Conservation (phyloP, 345 rosid species). For the Mercurialis annua region DNA sequence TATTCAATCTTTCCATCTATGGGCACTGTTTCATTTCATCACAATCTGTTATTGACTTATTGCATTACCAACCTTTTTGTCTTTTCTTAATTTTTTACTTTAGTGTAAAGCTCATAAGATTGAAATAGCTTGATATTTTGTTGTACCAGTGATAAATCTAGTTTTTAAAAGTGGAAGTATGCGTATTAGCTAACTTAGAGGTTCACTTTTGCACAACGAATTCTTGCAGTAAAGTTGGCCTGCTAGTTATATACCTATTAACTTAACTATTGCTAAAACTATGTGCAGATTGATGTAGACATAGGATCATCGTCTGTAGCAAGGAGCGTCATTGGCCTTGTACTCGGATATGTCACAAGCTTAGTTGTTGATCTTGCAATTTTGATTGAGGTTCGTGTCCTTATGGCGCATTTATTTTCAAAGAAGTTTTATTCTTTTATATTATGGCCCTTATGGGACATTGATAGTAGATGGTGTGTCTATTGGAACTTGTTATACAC, state of each 20-base stretch:
- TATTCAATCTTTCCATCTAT: too few species aligned
- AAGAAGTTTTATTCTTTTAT: not conserved
- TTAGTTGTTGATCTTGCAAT: slow-evolving; percentile 93
- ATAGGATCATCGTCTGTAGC: slow-evolving; percentile 99
- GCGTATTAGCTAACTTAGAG: too few species aligned
- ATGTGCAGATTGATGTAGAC: slow-evolving; percentile 87
- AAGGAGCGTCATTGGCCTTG: slow-evolving; percentile 78
- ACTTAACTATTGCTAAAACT: not conserved
- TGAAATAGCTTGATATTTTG: too few species aligned
- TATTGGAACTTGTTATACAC: not conserved
- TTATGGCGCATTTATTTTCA: not conserved
- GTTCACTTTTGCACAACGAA: too few species aligned
- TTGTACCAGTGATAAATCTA: too few species aligned
- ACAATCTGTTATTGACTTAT: not conserved
- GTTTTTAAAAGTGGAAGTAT: too few species aligned
- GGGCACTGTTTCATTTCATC: too few species aligned
- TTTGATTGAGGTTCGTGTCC: slow-evolving; percentile 71
- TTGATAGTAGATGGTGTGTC: not conserved
- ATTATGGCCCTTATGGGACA: not conserved
- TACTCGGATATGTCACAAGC: slow-evolving; percentile 95
- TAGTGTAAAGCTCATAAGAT: too few species aligned
- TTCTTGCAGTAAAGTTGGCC: too few species aligned
- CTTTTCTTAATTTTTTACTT: too few species aligned
- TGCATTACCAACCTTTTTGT: too few species aligned
- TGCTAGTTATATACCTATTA: not conserved